Percentiles rank a stretch among this genome's conserved stretches.
These are phyloP conservation scores for Penicillium psychrosexuale DNA, from an alignment of 2,329 filamentous ascomycete species.

Conservation along the genomic window DNA sequence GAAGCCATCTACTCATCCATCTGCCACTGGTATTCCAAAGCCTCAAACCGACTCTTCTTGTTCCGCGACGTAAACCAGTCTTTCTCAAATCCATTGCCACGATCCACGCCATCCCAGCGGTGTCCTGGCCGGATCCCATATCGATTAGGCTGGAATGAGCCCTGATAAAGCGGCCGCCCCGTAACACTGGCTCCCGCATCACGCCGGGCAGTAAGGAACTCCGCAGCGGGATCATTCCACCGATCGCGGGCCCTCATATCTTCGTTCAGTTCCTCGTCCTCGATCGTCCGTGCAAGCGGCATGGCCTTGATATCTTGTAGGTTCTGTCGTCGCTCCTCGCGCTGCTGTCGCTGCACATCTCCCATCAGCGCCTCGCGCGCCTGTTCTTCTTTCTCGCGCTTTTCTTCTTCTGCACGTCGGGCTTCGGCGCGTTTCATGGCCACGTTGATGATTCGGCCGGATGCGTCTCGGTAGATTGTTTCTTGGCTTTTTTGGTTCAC, in stretches of 20 bases:
- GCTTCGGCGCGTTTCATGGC: slow-evolving; percentile 86
- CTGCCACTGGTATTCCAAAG: slow-evolving; percentile 89
- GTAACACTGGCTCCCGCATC: slow-evolving; percentile 45
- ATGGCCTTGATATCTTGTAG: slow-evolving; percentile 80
- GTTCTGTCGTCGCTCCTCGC: slow-evolving; percentile 61
- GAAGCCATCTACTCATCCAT: slow-evolving; percentile 70
- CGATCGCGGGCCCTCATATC: slow-evolving; percentile 72
- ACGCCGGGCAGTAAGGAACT: slow-evolving; percentile 63
- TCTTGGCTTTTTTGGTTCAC: slow-evolving; percentile 58
- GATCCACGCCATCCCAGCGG: slow-evolving; percentile 94
- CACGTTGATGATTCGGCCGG: slow-evolving; percentile 88
- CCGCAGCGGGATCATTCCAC: slow-evolving; percentile 93
- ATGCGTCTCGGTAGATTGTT: slow-evolving; percentile 93
- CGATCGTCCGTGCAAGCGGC: slow-evolving; percentile 72
- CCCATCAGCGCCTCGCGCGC: slow-evolving; percentile 72
- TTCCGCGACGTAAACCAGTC: slow-evolving; percentile 90
- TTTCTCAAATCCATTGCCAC: slow-evolving; percentile 88
- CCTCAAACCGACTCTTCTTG: slow-evolving; percentile 68
- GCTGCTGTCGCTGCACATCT: slow-evolving; percentile 74
- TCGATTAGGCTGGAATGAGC: slow-evolving; percentile 79
- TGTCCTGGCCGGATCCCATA: slow-evolving; percentile 92
- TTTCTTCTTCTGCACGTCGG: slow-evolving; percentile 72
- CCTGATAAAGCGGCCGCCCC: slow-evolving; percentile 69
- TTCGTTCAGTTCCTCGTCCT: slow-evolving; percentile 81
- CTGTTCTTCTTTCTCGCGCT: slow-evolving; percentile 60